Conservation (phyloP, 1,139 yeast species). For the Blastobotrys capitulatus region DNA sequence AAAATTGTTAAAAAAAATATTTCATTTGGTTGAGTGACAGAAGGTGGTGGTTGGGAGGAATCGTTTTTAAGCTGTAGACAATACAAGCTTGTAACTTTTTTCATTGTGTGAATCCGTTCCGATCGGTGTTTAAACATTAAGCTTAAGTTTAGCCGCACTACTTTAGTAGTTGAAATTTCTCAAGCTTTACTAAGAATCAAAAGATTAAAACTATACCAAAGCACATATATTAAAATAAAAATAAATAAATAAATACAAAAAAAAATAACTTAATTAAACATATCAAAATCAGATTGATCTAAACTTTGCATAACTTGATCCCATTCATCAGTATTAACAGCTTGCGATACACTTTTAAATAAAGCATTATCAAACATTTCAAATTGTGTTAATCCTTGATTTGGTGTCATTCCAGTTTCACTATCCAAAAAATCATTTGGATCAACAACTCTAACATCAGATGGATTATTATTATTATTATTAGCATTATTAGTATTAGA, state of each 20-base stretch:
- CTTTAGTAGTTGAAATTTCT: too few species aligned
- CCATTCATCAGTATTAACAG: conserved; percentile 25
- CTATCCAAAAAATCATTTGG: background rate
- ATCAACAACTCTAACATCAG: background rate
- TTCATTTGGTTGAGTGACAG: too few species aligned
- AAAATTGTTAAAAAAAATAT: background rate
- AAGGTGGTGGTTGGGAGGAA: too few species aligned
- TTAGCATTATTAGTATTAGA: too few species aligned
- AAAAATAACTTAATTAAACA: background rate
- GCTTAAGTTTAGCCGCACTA: too few species aligned
- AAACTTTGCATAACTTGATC: conserved; percentile 22
- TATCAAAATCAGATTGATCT: conserved; percentile 9
- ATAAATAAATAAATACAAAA: background rate
- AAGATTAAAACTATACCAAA: too few species aligned
- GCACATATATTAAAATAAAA: background rate
- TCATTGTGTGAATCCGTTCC: too few species aligned
- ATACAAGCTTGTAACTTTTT: too few species aligned
- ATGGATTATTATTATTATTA: background rate
- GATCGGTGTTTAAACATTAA: too few species aligned
- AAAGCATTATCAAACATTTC: conserved; percentile 6
- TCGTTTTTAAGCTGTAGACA: too few species aligned
- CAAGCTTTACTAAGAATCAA: too few species aligned
- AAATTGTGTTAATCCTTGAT: background rate
- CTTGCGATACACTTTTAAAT: conserved; percentile 9
- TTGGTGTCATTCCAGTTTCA: background rate